Percentiles rank a stretch among this genome's conserved stretches.
phyloP scores from a whole-genome alignment of 352 stramenopile species.

The Lagenidium giganteum region DNA sequence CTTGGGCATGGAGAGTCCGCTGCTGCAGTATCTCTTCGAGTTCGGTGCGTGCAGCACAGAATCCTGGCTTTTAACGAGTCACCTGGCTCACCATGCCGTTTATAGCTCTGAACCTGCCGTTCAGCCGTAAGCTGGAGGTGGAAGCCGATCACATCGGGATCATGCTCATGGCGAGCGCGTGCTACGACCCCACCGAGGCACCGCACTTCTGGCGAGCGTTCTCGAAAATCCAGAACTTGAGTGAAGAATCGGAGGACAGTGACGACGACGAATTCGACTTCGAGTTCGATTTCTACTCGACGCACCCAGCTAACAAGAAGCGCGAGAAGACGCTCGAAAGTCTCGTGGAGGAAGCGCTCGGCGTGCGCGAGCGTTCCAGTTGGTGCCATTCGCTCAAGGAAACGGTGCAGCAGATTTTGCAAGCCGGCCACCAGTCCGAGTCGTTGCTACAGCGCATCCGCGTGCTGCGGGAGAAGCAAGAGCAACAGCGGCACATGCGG shows the following conservation, averaged over 20 bases:
- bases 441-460: constrained; percentile 36
- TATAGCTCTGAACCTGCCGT: constrained; percentile 51
- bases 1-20: constrained; percentile 46
- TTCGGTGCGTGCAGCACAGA: constrained; percentile 26
- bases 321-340: constrained; percentile 36
- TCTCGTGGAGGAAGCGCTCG: constrained; percentile 36
- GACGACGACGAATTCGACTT: constrained; percentile 27
- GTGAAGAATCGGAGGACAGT: constrained; percentile 13
- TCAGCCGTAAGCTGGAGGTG: constrained; percentile 53
- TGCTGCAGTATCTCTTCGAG: constrained; percentile 61
- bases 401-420: constrained; percentile 42
- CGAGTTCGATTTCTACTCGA: constrained; percentile 54
- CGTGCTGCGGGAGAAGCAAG: constrained; percentile 17
- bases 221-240: constrained; percentile 21
- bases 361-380: constrained; percentile 32
- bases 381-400: constrained; percentile 57
- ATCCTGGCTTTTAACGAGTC: neutral
- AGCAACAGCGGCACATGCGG: constrained; percentile 2
- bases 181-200: constrained; percentile 58
- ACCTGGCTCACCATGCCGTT: neutral
- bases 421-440: constrained; percentile 19
- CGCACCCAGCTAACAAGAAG: constrained; percentile 59
- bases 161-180: constrained; percentile 69
- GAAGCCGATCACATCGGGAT: constrained; percentile 75
- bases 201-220: constrained; percentile 45